Evolutionary conservation across 345 rosid genomes (phyloP).

Genomic region (Aquilaria yunnanensis): DNA sequence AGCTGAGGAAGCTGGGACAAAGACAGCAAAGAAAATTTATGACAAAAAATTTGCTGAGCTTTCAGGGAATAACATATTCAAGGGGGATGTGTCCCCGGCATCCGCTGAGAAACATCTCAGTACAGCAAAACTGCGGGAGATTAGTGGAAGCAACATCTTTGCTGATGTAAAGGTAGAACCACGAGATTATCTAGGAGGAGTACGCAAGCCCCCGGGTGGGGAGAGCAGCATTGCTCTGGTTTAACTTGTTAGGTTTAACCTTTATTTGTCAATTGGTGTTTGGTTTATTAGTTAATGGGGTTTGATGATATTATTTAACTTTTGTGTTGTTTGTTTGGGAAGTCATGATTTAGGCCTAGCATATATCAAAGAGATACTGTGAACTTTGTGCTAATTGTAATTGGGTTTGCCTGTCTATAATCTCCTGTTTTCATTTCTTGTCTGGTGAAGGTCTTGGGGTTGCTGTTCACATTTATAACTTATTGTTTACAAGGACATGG

Average conservation of each 20-base stretch:
- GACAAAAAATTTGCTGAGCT: slow-evolving; percentile 73
- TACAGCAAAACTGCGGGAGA: slow-evolving; percentile 70
- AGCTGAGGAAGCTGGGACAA: slow-evolving; percentile 42
- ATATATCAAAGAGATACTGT: slow-evolving; percentile 13
- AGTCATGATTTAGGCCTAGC: slow-evolving; percentile 31
- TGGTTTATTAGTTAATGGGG: slow-evolving; percentile 28
- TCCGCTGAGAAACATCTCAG: slow-evolving; percentile 65
- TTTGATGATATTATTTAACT: slow-evolving; percentile 43
- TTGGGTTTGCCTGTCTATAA: slow-evolving; percentile 33
- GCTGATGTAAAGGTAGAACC: slow-evolving; percentile 86
- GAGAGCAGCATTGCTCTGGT: slow-evolving; percentile 95
- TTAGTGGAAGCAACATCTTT: slow-evolving; percentile 78
- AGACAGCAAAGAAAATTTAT: slow-evolving; percentile 84
- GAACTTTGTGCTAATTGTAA: slow-evolving; percentile 41
- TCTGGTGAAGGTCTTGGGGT: slow-evolving; percentile 12
- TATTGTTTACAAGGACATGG: background rate
- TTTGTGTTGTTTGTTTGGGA: slow-evolving; percentile 31
- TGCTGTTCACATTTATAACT: slow-evolving; percentile 10
- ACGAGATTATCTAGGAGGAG: slow-evolving; percentile 88
- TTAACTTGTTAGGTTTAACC: slow-evolving; percentile 38
- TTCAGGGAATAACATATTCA: slow-evolving; percentile 83
- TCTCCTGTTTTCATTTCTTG: slow-evolving; percentile 24
- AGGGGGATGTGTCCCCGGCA: slow-evolving; percentile 52
- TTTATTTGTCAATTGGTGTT: slow-evolving; percentile 21
- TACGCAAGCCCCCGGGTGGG: slow-evolving; percentile 98